Evolutionary conservation across 2,329 filamentous ascomycete species (phyloP).

Genomic region (Remersonia thermophila): DNA sequence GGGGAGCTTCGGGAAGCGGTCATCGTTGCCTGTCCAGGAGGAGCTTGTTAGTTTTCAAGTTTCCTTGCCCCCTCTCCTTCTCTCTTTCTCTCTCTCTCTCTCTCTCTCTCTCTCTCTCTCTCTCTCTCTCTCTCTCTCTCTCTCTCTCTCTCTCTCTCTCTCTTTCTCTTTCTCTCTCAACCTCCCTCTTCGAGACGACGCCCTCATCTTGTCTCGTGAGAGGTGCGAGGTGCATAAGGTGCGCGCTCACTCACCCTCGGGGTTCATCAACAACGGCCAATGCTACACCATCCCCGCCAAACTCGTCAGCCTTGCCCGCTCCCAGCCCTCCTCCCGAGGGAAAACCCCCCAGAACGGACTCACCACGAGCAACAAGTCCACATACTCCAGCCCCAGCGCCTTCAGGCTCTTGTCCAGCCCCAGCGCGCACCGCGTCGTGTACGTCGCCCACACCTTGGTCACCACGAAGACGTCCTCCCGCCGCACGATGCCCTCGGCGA

Average conservation of each 20-base stretch:
- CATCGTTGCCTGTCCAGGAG: conserved; percentile 45
- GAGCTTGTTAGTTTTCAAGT: too few species aligned
- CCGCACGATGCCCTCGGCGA: conserved; percentile 56
- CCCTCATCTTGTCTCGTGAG: too few species aligned
- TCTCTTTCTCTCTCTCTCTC: too few species aligned
- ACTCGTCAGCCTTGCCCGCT: not conserved
- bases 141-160: too few species aligned
- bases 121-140: too few species aligned
- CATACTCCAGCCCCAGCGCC: conserved; percentile 63
- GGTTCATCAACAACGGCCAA: conserved; percentile 74
- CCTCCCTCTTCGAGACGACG: too few species aligned
- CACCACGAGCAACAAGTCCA: conserved; percentile 64
- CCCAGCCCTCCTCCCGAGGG: not conserved
- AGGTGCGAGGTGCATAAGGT: too few species aligned
- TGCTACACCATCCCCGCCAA: conserved; percentile 33
- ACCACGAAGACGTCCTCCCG: conserved; percentile 73
- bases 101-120: too few species aligned
- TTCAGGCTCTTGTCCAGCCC: conserved; percentile 62
- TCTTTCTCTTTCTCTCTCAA: too few species aligned
- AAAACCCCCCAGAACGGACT: conserved; percentile 19
- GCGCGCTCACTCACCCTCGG: conserved; percentile 48
- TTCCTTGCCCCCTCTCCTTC: too few species aligned
- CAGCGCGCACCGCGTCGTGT: conserved; percentile 56
- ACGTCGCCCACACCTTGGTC: conserved; percentile 77
- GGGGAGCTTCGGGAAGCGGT: conserved; percentile 60